Conservation (phyloP, 495 filamentous ascomycete genomes). For the Haplographium delicatum region DNA sequence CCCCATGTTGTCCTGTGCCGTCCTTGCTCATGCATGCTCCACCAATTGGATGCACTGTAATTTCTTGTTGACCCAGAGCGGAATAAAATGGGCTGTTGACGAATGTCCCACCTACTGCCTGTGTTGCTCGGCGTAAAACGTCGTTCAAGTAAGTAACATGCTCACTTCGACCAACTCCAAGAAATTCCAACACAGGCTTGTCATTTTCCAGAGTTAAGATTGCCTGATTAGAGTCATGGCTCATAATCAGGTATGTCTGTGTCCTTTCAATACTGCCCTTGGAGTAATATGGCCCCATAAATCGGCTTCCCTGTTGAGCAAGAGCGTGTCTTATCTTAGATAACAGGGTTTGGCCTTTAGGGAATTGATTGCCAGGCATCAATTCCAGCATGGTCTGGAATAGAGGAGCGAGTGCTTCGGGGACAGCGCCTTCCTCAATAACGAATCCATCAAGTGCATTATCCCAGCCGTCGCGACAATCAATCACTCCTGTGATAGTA, state of each 20-base stretch:
- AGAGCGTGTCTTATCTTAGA: conserved; percentile 40
- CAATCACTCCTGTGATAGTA: conserved; percentile 60
- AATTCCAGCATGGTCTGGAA: conserved; percentile 53
- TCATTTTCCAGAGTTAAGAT: conserved; percentile 54
- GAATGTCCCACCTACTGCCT: conserved; percentile 52
- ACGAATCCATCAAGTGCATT: conserved; percentile 59
- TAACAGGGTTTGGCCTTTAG: conserved; percentile 32
- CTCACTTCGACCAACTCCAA: conserved; percentile 48
- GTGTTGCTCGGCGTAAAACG: conserved; percentile 46
- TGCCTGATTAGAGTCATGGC: conserved; percentile 62
- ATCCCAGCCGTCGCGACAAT: conserved; percentile 45
- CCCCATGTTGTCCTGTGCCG: conserved; percentile 52
- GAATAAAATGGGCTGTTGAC: conserved; percentile 52
- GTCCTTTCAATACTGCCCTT: conserved; percentile 53
- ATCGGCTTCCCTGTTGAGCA: conserved; percentile 42
- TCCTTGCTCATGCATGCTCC: conserved; percentile 59
- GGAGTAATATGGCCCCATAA: conserved; percentile 52
- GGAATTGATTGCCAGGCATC: conserved; percentile 46
- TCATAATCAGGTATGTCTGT: conserved; percentile 67
- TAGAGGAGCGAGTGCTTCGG: conserved; percentile 48
- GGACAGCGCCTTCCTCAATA: conserved; percentile 60
- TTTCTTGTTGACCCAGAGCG: conserved; percentile 48
- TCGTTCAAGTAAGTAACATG: conserved; percentile 49
- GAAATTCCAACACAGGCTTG: conserved; percentile 53
- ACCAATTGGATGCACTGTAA: conserved; percentile 66